Conservation (phyloP, 805 yeast species). For the Saccharomyces kudriavzevii region DNA sequence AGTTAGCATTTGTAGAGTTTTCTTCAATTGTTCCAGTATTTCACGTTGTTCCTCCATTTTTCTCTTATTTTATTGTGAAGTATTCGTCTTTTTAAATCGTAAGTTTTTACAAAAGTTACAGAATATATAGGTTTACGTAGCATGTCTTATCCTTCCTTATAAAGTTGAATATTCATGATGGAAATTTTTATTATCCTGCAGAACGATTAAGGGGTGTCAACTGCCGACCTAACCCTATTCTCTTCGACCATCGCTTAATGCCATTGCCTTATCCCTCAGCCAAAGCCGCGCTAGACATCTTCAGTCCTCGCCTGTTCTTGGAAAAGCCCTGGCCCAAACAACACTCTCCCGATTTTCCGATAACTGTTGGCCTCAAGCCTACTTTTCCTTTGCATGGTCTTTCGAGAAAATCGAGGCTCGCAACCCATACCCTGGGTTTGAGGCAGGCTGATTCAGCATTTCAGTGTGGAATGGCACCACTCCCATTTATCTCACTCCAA, state of each 20-base stretch:
- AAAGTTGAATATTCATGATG: background rate
- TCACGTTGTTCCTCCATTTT: conserved; percentile 16
- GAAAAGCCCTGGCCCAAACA: background rate
- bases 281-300: background rate
- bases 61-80: background rate
- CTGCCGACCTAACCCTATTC: background rate
- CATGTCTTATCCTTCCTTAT: background rate
- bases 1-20: conserved; percentile 21
- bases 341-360: background rate
- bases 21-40: conserved; percentile 22
- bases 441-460: background rate
- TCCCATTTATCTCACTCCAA: background rate
- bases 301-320: background rate
- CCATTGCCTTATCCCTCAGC: background rate
- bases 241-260: background rate
- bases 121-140: background rate
- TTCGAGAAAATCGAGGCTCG: background rate
- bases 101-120: background rate
- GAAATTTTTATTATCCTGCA: background rate
- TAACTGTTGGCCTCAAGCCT: background rate
- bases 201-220: background rate
- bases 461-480: background rate
- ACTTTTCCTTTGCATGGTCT: background rate
- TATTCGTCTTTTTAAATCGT: too few species aligned
- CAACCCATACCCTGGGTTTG: background rate